Evolutionary conservation across 75 land plant species (phyloP), one percentile per base, ranked within the genome.

Genomic region (Picea sitchensis): DNA sequence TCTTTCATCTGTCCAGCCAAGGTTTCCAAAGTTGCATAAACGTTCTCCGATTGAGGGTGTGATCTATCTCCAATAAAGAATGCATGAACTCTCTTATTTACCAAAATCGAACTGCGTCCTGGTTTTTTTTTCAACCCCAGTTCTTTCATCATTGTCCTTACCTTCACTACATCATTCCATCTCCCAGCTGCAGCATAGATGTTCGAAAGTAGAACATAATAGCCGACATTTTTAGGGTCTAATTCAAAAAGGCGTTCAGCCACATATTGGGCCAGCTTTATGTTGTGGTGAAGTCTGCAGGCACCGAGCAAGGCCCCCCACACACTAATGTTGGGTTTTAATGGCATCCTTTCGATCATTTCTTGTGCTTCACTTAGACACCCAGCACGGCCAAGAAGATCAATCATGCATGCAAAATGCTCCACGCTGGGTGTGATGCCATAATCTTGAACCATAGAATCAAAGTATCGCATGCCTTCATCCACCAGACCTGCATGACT

Each of bases 401-500:
- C 81, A 58, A 73, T 38, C 44, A 80, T 80, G 62, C 81, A 72
- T 34, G 73, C 15, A 71, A 72, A 73, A 20, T 80, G 81, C 76
- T 80, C 81, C 20, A 80, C 23, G 26, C 32, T 80, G 20, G 81
- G 81, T n/a, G 76, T 72, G n/a, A 80, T 59, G 30, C 13, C 6
- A 73, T 84, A 64, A 18, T 82, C 76, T 34, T 75, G 72, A 63
- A 54, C 79, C 85, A 91, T 83, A 14, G 73, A 76, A 64, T 83
- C 67, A 41, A 90, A 92, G 51, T 82, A 81, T 41, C 68, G 76
- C 80, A 82, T 72, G 4, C 94, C 94, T 36, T 94, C 90, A 15
- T 88, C 82, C 30, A 92, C 84, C 59, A 92, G 57, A 0, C 89
- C 93, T 13, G 85, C 89, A 84, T 89, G 89, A 80, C 88, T 88